Conservation (phyloP, 495 filamentous ascomycete species). For the Neurospora cerealis region DNA sequence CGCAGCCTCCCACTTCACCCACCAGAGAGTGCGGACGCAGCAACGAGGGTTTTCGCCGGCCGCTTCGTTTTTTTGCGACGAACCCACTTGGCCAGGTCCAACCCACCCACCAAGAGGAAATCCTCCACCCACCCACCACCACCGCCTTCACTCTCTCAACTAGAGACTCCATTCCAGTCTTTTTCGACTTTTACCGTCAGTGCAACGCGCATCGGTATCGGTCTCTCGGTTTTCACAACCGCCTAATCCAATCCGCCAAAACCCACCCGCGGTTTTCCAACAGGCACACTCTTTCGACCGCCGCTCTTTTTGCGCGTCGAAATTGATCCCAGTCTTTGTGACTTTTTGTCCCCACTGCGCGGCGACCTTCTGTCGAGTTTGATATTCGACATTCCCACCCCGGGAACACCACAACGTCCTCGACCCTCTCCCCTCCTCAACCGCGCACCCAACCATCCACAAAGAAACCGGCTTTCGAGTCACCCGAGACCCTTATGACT, state of each 20-base stretch:
- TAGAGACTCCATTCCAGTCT: slow-evolving; percentile 9
- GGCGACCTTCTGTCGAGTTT: slow-evolving; percentile 18
- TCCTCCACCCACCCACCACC: not conserved
- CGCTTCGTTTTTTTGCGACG: slow-evolving; percentile 15
- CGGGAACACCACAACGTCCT: slow-evolving; percentile 4
- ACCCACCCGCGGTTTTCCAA: slow-evolving; percentile 4
- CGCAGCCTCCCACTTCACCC: not conserved
- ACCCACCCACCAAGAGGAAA: not conserved
- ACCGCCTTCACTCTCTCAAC: slow-evolving; percentile 17
- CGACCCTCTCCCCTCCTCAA: slow-evolving; percentile 2
- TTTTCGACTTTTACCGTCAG: not conserved
- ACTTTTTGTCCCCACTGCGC: slow-evolving; percentile 1
- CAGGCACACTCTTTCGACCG: slow-evolving; percentile 15
- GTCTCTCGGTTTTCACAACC: slow-evolving; percentile 6
- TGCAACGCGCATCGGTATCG: not conserved
- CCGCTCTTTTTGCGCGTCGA: slow-evolving; percentile 1
- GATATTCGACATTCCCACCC: slow-evolving; percentile 21
- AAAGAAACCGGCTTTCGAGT: slow-evolving; percentile 25
- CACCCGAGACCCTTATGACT: slow-evolving; percentile 37
- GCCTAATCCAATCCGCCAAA: slow-evolving; percentile 3
- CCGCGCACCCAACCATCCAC: slow-evolving; percentile 8
- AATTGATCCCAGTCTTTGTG: not conserved
- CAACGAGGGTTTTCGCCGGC: slow-evolving; percentile 10
- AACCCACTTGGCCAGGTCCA: slow-evolving; percentile 8
- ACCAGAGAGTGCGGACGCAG: not conserved